Base-by-base conservation (phyloP, 2,329 filamentous ascomycete genomes). In the Fusarium xylarioides region DNA sequence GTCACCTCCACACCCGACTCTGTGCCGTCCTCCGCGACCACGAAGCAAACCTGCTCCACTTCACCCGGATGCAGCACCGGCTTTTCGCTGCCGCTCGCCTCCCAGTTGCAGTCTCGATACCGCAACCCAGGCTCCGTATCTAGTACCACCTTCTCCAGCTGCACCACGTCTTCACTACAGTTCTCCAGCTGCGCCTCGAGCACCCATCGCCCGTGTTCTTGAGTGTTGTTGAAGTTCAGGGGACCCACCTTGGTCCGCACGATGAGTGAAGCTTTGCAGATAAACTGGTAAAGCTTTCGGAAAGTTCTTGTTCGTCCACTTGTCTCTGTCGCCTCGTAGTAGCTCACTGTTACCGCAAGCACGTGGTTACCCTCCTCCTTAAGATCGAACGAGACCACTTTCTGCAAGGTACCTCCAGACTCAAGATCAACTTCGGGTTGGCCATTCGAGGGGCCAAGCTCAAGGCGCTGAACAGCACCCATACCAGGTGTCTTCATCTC, bases 171-270 rank as follows among this genome's bases (percentile, higher is more conserved):
- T 80, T 98, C 95, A 52, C 94, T 94, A 79, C 95, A 93, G 82
- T 98, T 99, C 85, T 99, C 96, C 66, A 99, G 83, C 84, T 99
- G 96, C 32, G 95, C 96, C 82, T 99, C 96, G 55, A 99, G 86
- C 19, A 94, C 91, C 88, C 94, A 97, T 66, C 83, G 80, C 68
- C 84, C 72, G 66, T 74, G 63, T 50, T 70, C 68, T 21, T 55
- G 64, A 82, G 34, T 32, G n/a, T 81, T 47, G 23, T 83, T 46
- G 23, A 66, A 34, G 30, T 65, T 62, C 63, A 94, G 79, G 57
- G 91, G 87, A 7, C 93, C 93, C 7, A 94, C 90, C 81, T 98
- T 99, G 2, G 95, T 98, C 71, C 95, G 88, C 66, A 99, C 95
- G 71, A 95, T 94, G 74, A 99, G 85, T 68, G 95, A 93, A 43